Evolutionary conservation across 352 stramenopile genomes (phyloP), one percentile per base, ranked within the genome.

Genomic region (Phytophthora uliginosa): DNA sequence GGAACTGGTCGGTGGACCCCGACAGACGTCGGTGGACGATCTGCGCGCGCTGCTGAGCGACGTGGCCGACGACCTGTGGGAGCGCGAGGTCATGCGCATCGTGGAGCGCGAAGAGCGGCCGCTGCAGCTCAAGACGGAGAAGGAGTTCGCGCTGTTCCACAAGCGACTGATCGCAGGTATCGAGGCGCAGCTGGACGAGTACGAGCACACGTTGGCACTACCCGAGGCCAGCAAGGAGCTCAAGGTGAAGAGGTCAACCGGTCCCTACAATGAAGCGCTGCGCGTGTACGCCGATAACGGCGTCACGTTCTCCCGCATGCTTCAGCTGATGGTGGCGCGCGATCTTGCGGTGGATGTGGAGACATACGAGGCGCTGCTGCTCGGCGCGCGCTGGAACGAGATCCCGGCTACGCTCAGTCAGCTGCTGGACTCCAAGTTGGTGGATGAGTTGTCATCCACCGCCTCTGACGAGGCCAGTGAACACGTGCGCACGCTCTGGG

Each of bases 201-300:
- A 93, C 64, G 84, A 92, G 61, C 52, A 56, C 20, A 45, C 34
- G 1, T 20, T 74, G 38, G 51, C 15, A 17, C 4, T 22, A 1
- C 4, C 28, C 4, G 22, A 68, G 10, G 59, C 42, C 26, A n/a
- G 48, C 8, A 45, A 63, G 55, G 33, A 71, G 9, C 13, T 57
- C 28, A 71, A 66, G 31, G 4, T 51, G 4, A 62, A 76, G 22
- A 75, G 76, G 59, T 74, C 60, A 1, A 73, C 76, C 22, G 38
- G 63, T 26, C 88, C 85, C 22, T 93, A 84, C 74, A 92, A 93
- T 50, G 77, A 89, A 20, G 88, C 86, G 4, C 59, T 95, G 59
- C 78, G 76, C 8, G 81, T 90, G 59, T 90, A 85, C 47, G 86
- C 82, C 1, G 64, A 79, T 56, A 92, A 91, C 63, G 73, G 63